phyloP scores from a whole-genome alignment of 148 eudicot species.

The Beta vulgaris region DNA sequence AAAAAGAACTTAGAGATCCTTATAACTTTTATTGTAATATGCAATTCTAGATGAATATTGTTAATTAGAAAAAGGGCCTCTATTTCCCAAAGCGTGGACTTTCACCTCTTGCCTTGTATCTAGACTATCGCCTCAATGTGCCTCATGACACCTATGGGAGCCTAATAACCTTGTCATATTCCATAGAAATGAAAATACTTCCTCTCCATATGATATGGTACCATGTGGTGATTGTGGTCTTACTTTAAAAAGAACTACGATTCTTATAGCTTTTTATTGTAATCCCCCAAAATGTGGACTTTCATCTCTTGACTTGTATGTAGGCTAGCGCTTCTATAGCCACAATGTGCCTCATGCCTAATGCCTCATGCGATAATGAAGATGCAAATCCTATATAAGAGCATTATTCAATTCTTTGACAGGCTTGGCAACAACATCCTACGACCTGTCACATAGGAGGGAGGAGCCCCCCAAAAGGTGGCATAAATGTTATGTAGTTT shows the following conservation, averaged over 20 bases:
- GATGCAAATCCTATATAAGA: background rate
- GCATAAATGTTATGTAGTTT: background rate
- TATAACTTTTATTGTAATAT: background rate
- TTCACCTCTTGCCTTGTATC: background rate
- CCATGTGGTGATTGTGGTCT: too few relatives aligned
- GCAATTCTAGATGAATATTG: too few relatives aligned
- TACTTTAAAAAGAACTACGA: background rate
- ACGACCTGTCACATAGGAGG: background rate
- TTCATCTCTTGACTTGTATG: background rate
- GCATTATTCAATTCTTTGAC: background rate
- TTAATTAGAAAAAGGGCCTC: too few relatives aligned
- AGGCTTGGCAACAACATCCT: background rate
- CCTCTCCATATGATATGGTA: background rate
- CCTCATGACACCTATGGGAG: background rate
- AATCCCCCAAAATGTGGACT: background rate
- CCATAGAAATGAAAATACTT: background rate
- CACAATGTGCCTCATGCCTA: background rate
- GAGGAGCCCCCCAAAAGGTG: background rate
- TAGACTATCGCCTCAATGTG: background rate
- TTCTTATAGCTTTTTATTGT: background rate
- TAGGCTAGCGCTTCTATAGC: background rate
- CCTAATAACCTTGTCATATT: too few relatives aligned
- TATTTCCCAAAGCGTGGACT: background rate
- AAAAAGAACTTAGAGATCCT: background rate
- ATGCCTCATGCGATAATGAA: background rate